Evolutionary conservation across 2,329 filamentous ascomycete species (phyloP).

Genomic region (Diatrype stigma): DNA sequence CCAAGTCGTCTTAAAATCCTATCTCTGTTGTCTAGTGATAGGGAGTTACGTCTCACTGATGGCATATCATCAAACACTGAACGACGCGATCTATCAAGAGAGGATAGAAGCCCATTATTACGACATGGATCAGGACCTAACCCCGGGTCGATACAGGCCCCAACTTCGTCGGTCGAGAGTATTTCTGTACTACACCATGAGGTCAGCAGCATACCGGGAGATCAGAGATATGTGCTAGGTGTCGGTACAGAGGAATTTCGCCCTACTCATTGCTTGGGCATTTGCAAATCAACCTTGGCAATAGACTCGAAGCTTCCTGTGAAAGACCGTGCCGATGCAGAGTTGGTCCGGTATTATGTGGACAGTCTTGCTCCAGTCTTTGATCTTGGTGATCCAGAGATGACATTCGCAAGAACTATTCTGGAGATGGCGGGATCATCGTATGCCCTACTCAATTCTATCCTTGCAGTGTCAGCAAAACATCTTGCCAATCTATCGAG

Average conservation of each 20-base stretch:
- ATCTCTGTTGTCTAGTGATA: background rate
- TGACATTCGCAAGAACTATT: constrained; percentile 2
- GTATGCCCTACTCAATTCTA: background rate
- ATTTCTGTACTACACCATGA: background rate
- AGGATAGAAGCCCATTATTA: background rate
- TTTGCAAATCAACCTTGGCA: background rate
- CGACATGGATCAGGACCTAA: background rate
- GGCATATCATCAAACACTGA: background rate
- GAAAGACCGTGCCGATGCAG: background rate
- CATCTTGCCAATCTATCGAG: background rate
- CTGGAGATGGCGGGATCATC: constrained; percentile 1
- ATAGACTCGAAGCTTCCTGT: background rate
- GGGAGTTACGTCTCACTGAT: background rate
- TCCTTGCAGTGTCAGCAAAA: background rate
- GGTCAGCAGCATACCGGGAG: background rate
- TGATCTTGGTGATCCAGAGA: constrained; percentile 1
- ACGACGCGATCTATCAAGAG: background rate
- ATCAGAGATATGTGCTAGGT: background rate
- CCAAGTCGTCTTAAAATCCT: background rate
- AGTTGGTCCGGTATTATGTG: constrained; percentile 4
- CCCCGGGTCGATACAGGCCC: background rate
- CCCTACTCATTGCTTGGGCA: background rate
- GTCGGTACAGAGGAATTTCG: background rate
- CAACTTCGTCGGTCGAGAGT: background rate
- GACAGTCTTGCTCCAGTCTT: constrained; percentile 4